Percentiles rank a stretch among this genome's conserved stretches.
Evolutionary conservation across 1,284 basidiomycete genomes (phyloP).

Genomic region (Coriolopsis trogii): DNA sequence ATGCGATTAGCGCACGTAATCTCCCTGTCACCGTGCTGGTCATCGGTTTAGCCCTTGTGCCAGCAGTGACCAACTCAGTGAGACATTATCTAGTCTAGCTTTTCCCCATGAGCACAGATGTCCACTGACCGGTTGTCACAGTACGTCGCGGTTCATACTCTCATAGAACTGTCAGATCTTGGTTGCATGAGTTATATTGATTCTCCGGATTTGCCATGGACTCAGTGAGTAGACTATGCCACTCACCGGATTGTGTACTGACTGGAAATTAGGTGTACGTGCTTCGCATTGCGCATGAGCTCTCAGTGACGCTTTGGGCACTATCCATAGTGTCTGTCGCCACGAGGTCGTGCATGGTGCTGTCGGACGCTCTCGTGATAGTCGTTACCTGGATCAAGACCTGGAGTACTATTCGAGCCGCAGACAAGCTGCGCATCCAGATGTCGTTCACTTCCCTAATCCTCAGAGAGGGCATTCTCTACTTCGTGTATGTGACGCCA

Average conservation of each 20-base stretch:
- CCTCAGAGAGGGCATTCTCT: constrained; percentile 18
- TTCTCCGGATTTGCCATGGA: neutral
- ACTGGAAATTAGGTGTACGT: neutral
- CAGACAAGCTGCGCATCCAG: neutral
- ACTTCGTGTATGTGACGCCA: constrained; percentile 13
- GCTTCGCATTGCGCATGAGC: too few species aligned
- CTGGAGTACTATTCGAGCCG: constrained; percentile 6
- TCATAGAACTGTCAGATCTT: neutral
- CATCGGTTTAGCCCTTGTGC: constrained; percentile 15
- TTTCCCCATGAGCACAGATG: neutral
- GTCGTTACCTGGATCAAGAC: constrained; percentile 22
- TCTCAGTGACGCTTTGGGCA: too few species aligned
- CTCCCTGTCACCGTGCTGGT: constrained; percentile 8
- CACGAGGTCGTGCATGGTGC: constrained; percentile 13
- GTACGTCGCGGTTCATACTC: neutral
- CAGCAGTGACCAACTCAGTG: constrained; percentile 15
- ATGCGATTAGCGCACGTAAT: constrained; percentile 17
- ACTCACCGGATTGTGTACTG: neutral
- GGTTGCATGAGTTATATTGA: constrained; percentile 2
- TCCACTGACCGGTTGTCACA: too few species aligned
- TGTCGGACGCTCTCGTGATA: constrained; percentile 19
- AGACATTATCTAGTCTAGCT: neutral
- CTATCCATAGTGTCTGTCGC: constrained; percentile 12
- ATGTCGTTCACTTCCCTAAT: constrained; percentile 18
- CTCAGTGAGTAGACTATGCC: neutral